Base-by-base conservation (phyloP, 2,329 filamentous ascomycete species). In the Diaporthe eres region DNA sequence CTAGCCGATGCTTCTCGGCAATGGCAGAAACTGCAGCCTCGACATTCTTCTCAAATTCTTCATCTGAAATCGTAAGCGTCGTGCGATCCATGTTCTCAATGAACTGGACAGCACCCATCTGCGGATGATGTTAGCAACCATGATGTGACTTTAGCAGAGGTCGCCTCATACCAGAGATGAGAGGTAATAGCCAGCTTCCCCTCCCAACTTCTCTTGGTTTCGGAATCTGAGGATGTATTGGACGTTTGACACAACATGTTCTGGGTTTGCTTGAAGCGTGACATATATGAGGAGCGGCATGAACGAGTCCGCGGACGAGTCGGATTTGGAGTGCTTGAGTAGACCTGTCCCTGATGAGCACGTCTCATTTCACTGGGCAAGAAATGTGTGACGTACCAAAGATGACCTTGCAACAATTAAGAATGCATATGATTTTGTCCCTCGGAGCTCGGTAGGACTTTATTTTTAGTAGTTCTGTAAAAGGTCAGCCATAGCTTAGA, bases 361-460 rank as follows among this genome's bases (percentile, higher is more conserved):
- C 12, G 4, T n/a, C 31, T 49, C 28, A 7, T 42, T 9, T 28
- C 4, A 15, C 37, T n/a, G 72, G 15, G 71, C 47, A 47, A n/a
- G 2, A 1, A 42, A 31, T 5, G n/a, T 44, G 8, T 37, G 9
- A 80, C 89, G 79, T 84, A 95, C 94, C 97, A 84, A 99, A 98
- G 78, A 99, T 98, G 78, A 99, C 97, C 85, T 99, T 99, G 90
- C 97, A 99, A 86, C 96, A 98, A 85, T 99, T 99, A 74, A 99
- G 87, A 61, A 98, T 95, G 84, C 97, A 99, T 68, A 99, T 98
- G 74, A 99, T 97, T 85, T 99, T 99, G 87, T 99, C 97, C 80
- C 97, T 89, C 5, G 97, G 97, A n/a, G 97, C 97, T 79, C 97
- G 92, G 82, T 99, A 99, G 12, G 94, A 97, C 81, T 96, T 98